phyloP scores from a whole-genome alignment of 2,329 filamentous ascomycete genomes.

The Xylaria sp. region DNA sequence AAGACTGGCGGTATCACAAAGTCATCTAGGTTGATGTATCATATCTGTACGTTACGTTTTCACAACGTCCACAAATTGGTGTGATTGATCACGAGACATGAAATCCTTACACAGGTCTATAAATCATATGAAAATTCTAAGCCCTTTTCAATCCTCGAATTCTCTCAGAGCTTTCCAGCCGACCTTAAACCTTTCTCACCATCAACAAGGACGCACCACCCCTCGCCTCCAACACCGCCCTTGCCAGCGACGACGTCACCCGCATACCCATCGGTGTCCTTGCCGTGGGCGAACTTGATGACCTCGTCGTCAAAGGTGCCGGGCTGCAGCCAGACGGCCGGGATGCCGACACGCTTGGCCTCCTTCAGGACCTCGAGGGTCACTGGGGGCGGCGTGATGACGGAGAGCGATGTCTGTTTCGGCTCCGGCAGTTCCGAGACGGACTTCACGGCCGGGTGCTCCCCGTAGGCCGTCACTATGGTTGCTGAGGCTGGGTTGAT shows the following conservation, averaged over 20 bases:
- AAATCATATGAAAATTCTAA: background rate
- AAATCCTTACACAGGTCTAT: background rate
- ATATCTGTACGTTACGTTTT: background rate
- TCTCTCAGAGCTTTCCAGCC: slow-evolving; percentile 60
- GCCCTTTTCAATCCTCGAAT: background rate
- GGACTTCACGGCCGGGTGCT: slow-evolving; percentile 72
- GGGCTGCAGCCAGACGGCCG: slow-evolving; percentile 88
- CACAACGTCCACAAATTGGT: background rate
- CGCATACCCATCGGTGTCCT: slow-evolving; percentile 63
- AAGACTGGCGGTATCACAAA: background rate
- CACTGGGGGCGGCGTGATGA: slow-evolving; percentile 86
- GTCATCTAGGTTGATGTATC: background rate
- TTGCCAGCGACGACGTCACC: slow-evolving; percentile 73
- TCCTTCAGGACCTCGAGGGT: slow-evolving; percentile 80
- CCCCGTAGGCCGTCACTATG: slow-evolving; percentile 68
- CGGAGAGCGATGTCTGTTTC: slow-evolving; percentile 76
- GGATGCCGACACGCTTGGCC: slow-evolving; percentile 77
- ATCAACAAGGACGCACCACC: slow-evolving; percentile 90
- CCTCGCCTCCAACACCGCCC: slow-evolving; percentile 76
- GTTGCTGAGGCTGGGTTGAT: slow-evolving; percentile 78
- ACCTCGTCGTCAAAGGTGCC: slow-evolving; percentile 85
- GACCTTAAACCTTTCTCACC: slow-evolving; percentile 72
- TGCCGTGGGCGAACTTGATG: slow-evolving; percentile 69
- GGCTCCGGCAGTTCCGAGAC: slow-evolving; percentile 74
- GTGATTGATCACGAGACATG: background rate